Conservation (phyloP, 768 basidiomycete species). For the Hericium coralloides region DNA sequence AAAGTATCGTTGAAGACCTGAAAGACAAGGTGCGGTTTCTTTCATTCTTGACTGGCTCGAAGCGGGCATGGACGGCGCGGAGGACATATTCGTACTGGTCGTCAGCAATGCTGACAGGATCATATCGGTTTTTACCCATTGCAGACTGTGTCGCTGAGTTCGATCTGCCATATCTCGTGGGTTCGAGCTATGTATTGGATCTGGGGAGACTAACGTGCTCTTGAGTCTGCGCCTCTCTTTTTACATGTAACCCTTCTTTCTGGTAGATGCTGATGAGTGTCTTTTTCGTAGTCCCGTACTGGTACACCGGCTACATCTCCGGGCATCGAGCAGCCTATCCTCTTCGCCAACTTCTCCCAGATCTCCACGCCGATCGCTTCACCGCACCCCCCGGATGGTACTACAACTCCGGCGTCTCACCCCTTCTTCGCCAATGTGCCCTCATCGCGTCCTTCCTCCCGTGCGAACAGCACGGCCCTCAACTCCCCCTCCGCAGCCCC, state of each 20-base stretch:
- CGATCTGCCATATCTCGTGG: too few relatives aligned
- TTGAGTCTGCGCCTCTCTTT: too few relatives aligned
- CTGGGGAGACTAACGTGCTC: too few relatives aligned
- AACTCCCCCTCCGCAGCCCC: constrained; percentile 9
- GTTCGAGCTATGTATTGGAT: too few relatives aligned
- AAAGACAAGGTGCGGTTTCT: constrained; percentile 43
- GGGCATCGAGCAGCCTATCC: constrained; percentile 41
- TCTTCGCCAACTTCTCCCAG: constrained; percentile 31
- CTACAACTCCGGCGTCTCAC: constrained; percentile 7
- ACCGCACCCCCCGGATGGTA: constrained; percentile 1
- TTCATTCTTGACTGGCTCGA: too few relatives aligned
- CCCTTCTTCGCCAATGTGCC: constrained; percentile 16
- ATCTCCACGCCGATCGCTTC: constrained; percentile 11
- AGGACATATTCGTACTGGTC: too few relatives aligned
- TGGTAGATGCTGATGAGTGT: not conserved
- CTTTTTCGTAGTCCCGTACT: constrained; percentile 25
- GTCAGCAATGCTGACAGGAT: too few relatives aligned
- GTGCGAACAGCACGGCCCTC: not conserved
- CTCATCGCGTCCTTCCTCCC: not conserved
- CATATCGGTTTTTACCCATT: too few relatives aligned
- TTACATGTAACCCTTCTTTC: not conserved
- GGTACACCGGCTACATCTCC: constrained; percentile 32
- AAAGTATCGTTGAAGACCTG: constrained; percentile 76
- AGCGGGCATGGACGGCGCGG: too few relatives aligned
- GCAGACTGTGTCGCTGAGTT: too few relatives aligned